phyloP scores from a whole-genome alignment of 228 moss, liverwort and hornwort species.

The Sphagnum magellanicum region DNA sequence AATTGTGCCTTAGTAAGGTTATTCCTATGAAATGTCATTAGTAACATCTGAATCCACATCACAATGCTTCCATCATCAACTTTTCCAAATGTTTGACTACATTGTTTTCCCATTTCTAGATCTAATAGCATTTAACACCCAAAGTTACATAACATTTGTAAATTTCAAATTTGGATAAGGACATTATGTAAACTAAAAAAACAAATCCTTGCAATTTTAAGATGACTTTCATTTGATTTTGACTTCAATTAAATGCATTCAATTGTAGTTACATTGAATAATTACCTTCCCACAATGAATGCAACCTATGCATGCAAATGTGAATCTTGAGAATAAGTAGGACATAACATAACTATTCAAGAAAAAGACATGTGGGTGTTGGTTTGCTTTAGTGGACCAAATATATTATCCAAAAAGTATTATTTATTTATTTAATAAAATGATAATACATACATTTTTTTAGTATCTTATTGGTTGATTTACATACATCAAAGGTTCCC shows the following conservation, averaged over 20 bases:
- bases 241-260: constrained; percentile 60
- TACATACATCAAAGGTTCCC: no score
- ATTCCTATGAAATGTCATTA: constrained; percentile 56
- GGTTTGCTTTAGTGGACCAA: no score
- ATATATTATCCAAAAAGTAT: no score
- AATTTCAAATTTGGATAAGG: not conserved
- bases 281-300: constrained; percentile 77
- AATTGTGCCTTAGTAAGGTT: constrained; percentile 63
- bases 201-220: constrained; percentile 61
- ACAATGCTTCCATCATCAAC: not conserved
- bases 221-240: constrained; percentile 59
- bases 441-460: no score
- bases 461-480: no score
- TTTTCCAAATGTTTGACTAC: not conserved
- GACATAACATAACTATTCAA: not conserved
- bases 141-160: not conserved
- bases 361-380: not conserved
- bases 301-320: constrained; percentile 44
- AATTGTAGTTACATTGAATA: constrained; percentile 72
- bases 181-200: not conserved
- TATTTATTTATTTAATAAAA: no score
- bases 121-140: not conserved
- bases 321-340: not conserved
- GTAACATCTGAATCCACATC: constrained; percentile 35
- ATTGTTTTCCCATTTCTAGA: not conserved